phyloP scores from a whole-genome alignment of 2,329 filamentous ascomycete genomes.

The Xylariaceae sp. region DNA sequence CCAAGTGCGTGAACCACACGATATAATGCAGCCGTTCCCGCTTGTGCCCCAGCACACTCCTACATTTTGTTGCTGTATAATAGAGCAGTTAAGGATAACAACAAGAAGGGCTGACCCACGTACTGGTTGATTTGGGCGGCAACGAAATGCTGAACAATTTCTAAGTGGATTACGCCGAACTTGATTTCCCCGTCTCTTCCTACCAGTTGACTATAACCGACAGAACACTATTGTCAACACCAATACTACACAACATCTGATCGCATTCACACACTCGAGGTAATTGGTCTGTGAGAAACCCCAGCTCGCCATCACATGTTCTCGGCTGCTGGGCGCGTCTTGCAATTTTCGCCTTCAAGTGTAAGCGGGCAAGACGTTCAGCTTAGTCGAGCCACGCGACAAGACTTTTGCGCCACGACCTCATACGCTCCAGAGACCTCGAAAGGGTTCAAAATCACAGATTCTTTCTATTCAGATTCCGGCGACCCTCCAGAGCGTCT shows the following conservation, averaged over 20 bases:
- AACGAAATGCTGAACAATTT: constrained; percentile 27
- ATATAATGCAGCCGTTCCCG: constrained; percentile 44
- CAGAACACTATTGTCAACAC: constrained; percentile 23
- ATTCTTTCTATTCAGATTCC: constrained; percentile 59
- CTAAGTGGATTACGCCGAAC: constrained; percentile 24
- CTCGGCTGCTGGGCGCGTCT: constrained; percentile 30
- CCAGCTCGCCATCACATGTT: constrained; percentile 34
- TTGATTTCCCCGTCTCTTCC: constrained; percentile 26
- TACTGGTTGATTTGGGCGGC: constrained; percentile 27
- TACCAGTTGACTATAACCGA: constrained; percentile 23
- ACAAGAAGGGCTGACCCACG: constrained; percentile 32
- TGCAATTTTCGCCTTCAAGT: constrained; percentile 26
- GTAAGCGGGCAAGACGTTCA: constrained; percentile 29
- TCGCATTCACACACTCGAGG: constrained; percentile 21
- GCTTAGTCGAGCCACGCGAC: constrained; percentile 30
- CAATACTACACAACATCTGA: constrained; percentile 14
- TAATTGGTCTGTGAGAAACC: constrained; percentile 21
- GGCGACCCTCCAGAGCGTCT: constrained; percentile 69
- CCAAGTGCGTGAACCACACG: constrained; percentile 44
- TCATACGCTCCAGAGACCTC: constrained; percentile 44
- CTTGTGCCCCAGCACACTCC: constrained; percentile 29
- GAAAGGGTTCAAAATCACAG: constrained; percentile 50
- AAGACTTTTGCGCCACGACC: constrained; percentile 27
- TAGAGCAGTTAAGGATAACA: constrained; percentile 32
- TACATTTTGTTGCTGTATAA: constrained; percentile 34